Evolutionary conservation across 1,139 yeast genomes (phyloP).

Genomic region (Barnettozyma hawaiiensis): DNA sequence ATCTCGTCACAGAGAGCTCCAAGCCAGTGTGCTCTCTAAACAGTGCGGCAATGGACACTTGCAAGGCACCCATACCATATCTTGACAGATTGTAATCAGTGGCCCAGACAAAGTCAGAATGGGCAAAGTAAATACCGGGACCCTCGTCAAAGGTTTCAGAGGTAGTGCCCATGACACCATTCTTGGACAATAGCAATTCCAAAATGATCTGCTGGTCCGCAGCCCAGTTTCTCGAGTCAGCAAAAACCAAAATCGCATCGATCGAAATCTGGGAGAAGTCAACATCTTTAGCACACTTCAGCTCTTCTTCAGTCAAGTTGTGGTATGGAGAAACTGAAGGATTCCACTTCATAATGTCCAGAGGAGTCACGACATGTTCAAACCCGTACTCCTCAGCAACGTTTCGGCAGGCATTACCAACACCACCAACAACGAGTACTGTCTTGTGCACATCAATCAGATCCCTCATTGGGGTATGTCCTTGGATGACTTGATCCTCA

Average conservation of each 20-base stretch:
- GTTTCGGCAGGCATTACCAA: constrained; percentile 73
- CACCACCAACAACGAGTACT: constrained; percentile 81
- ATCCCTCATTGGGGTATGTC: constrained; percentile 86
- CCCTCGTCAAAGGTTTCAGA: constrained; percentile 69
- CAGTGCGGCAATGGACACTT: constrained; percentile 76
- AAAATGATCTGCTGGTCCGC: constrained; percentile 84
- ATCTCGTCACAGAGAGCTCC: constrained; percentile 69
- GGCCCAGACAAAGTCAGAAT: constrained; percentile 86
- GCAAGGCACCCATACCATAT: constrained; percentile 88
- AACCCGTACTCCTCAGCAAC: constrained; percentile 78
- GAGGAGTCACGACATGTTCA: constrained; percentile 69
- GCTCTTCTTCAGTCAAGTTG: constrained; percentile 66
- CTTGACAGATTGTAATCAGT: constrained; percentile 74
- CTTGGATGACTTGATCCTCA: constrained; percentile 77
- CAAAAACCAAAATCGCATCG: constrained; percentile 73
- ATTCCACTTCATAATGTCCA: constrained; percentile 78
- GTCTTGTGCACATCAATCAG: constrained; percentile 59
- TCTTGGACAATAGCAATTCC: constrained; percentile 65
- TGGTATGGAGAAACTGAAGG: constrained; percentile 82
- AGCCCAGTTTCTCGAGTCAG: constrained; percentile 85
- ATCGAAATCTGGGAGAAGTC: constrained; percentile 61
- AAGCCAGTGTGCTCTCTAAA: constrained; percentile 77
- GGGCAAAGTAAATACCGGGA: constrained; percentile 79
- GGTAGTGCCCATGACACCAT: constrained; percentile 79
- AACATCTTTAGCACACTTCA: constrained; percentile 45